Base-by-base conservation (phyloP, 2,329 filamentous ascomycete genomes). In the Pestalotiopsis fici region DNA sequence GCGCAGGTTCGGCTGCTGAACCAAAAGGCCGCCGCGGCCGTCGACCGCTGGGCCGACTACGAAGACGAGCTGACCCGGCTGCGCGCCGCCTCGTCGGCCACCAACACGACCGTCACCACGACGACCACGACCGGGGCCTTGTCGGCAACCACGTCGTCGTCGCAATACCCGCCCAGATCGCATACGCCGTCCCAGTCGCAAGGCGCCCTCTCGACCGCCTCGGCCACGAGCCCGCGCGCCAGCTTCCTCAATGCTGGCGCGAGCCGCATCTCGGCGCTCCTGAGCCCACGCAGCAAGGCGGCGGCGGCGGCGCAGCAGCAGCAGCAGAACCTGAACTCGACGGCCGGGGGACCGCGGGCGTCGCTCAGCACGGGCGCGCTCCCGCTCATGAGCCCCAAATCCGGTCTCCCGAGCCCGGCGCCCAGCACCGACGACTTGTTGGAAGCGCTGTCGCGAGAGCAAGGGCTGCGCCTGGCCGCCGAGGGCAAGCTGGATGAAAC, bases 21-120 rank as follows among this genome's bases (percentile, higher is more conserved):
- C 77, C 85, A 92, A 72, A 93, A 93, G 79, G 90, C 91, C 66
- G 86, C 89, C 3, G 87, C 89, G 39, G 83, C 84, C 76, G 85
- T 88, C 69, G 86, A 89, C 78, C 87, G 86, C 76, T 90, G 87
- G 86, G 91, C 92, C 75, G 91, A 94, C 81, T 94, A 94, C 83
- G 93, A 95, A 80, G 92, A 94, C 78, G 91, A 94, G 77, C 85
- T 94, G 54, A 83, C 88, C 57, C 83, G 80, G 57, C 83, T 94
- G 65, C 88, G 88, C 71, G 81, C 80, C 74, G 75, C 71, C 63
- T 73, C 72, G 71, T 72, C 71, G 61, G 72, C 70, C 66, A 66
- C 69, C 12, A 70, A 71, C 67, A 74, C 72, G 25, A 76, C 47
- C 68, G 76, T 56, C 76, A 76, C 60, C 65, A 66, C 61, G 67